Conservation (phyloP, 176 grass and related monocot species). For the Stipa capillata region DNA sequence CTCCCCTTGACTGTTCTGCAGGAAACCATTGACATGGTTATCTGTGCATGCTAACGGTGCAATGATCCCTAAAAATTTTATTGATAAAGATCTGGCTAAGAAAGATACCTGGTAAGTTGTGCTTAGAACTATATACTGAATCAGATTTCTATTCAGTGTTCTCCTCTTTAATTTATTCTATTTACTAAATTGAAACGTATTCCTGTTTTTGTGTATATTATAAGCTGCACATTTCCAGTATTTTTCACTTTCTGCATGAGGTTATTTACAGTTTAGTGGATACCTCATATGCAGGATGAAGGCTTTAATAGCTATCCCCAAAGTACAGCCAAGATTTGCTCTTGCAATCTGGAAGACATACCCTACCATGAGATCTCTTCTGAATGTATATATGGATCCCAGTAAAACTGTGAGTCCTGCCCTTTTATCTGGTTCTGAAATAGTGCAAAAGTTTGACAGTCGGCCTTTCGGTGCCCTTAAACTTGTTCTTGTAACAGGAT, state of each 20-base stretch:
- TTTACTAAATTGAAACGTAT: background rate
- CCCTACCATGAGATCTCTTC: slow-evolving; percentile 65
- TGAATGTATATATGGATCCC: slow-evolving; percentile 84
- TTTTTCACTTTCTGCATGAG: background rate
- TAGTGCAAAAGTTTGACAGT: background rate
- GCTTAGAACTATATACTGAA: background rate
- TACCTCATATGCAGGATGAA: slow-evolving; percentile 80
- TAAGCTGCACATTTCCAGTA: background rate
- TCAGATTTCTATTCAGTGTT: background rate
- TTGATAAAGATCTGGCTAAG: slow-evolving; percentile 50
- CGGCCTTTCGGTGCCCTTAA: background rate
- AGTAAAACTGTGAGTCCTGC: slow-evolving; percentile 53
- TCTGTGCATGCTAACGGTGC: slow-evolving; percentile 76
- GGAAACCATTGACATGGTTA: slow-evolving; percentile 81
- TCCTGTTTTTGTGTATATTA: background rate
- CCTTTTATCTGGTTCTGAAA: background rate
- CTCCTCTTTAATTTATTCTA: background rate
- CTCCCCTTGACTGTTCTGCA: slow-evolving; percentile 17
- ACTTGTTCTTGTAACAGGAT: slow-evolving; percentile 29
- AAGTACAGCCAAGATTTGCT: slow-evolving; percentile 46
- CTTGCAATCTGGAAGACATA: slow-evolving; percentile 73
- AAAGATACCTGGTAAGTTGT: slow-evolving; percentile 56
- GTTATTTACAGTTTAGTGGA: background rate
- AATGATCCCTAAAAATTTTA: slow-evolving; percentile 39
- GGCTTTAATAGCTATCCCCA: slow-evolving; percentile 71